phyloP scores from a whole-genome alignment of 2,329 filamentous ascomycete species.

The Fusarium sp. region DNA sequence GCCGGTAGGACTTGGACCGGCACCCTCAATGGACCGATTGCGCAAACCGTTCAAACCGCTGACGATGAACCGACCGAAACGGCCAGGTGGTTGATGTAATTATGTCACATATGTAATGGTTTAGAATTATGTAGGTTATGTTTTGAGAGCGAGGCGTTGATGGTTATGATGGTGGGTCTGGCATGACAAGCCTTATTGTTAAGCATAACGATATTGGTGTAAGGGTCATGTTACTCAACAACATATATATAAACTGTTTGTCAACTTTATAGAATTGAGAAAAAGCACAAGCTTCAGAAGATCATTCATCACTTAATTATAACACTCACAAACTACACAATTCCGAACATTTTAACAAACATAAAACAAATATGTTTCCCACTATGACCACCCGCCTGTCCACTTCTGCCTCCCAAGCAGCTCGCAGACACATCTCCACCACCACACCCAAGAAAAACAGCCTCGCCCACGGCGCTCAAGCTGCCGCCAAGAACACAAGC shows the following conservation, averaged over 20 bases:
- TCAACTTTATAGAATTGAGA: constrained; percentile 1
- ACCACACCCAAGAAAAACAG: constrained; percentile 27
- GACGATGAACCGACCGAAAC: constrained; percentile 61
- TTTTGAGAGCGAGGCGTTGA: constrained; percentile 21
- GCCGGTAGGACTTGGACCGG: constrained; percentile 59
- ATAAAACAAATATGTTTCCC: constrained; percentile 36
- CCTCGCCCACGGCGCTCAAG: constrained; percentile 1
- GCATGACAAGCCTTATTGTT: constrained; percentile 33
- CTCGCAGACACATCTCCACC: constrained; percentile 44
- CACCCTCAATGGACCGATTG: constrained; percentile 64
- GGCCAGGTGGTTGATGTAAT: constrained; percentile 38
- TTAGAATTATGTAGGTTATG: constrained; percentile 5
- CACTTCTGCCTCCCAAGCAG: constrained; percentile 20
- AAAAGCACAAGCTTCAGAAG: constrained; percentile 1
- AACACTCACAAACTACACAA: not conserved
- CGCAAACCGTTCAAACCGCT: constrained; percentile 69
- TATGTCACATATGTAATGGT: constrained; percentile 9
- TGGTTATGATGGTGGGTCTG: not conserved
- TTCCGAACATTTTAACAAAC: not conserved
- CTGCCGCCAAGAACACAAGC: not conserved
- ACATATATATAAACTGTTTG: constrained; percentile 26
- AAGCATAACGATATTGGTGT: constrained; percentile 42
- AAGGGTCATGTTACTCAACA: constrained; percentile 4
- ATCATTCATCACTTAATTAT: not conserved
- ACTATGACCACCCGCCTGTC: constrained; percentile 37